These are phyloP conservation scores for Ceratobasidium sp. DNA, from an alignment of 1,284 basidiomycete species.

Conservation along the genomic window DNA sequence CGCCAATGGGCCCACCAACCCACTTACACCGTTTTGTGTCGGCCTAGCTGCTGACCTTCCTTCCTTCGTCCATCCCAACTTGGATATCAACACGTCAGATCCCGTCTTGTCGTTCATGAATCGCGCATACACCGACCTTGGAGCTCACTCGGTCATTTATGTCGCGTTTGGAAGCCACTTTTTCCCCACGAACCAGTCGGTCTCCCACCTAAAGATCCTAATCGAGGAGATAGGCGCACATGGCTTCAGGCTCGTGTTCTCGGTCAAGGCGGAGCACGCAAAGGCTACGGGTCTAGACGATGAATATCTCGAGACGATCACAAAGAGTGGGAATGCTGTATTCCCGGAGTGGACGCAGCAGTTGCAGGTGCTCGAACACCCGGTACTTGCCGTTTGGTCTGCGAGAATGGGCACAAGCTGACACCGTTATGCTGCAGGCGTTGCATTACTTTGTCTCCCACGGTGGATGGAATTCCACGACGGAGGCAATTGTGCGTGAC, in stretches of 20 bases:
- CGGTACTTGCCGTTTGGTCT: not conserved
- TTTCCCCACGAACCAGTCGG: constrained; percentile 12
- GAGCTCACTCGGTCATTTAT: constrained; percentile 29
- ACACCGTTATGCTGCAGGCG: not conserved
- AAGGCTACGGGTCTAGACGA: not conserved
- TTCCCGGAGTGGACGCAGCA: constrained; percentile 38
- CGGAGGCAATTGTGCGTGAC: constrained; percentile 14
- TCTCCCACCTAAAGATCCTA: constrained; percentile 17
- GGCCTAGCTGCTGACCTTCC: constrained; percentile 12
- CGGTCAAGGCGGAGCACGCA: not conserved
- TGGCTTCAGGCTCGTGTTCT: not conserved
- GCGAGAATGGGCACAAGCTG: not conserved
- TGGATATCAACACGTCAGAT: not conserved
- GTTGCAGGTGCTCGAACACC: constrained; percentile 29
- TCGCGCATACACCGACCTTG: constrained; percentile 12
- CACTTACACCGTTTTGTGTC: constrained; percentile 1
- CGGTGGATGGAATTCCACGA: too few species aligned
- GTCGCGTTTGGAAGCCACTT: constrained; percentile 36
- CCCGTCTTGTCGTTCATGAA: constrained; percentile 29
- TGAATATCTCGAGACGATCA: not conserved
- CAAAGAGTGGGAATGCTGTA: constrained; percentile 17
- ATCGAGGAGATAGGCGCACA: constrained; percentile 1
- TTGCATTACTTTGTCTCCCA: constrained; percentile 39
- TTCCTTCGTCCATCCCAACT: not conserved
- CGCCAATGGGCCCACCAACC: not conserved